Evolutionary conservation across 2,329 filamentous ascomycete species (phyloP).

Genomic region (Lithohypha guttulata): DNA sequence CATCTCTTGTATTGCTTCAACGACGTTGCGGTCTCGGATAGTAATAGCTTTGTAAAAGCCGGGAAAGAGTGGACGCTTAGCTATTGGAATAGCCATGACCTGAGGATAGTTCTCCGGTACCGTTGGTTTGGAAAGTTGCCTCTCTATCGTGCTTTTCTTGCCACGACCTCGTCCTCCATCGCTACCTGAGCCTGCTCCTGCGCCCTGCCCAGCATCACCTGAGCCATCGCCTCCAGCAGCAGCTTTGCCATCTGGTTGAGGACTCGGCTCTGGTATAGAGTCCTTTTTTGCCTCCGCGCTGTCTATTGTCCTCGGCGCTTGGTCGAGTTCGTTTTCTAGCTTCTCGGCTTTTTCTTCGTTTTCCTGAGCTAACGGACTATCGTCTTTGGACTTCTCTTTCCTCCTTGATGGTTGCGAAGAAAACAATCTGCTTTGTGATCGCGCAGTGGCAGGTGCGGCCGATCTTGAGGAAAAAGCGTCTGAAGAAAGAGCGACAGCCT

Average conservation of each 20-base stretch:
- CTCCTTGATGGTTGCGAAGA: conserved; percentile 37
- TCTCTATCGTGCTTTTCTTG: conserved; percentile 56
- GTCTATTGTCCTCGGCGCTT: conserved; percentile 28
- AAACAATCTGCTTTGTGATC: conserved; percentile 31
- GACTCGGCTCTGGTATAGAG: conserved; percentile 26
- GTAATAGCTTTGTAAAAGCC: conserved; percentile 99
- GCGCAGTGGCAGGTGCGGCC: not conserved
- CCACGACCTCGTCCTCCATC: conserved; percentile 57
- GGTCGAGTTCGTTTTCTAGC: conserved; percentile 31
- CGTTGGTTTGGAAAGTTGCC: conserved; percentile 71
- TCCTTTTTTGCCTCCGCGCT: conserved; percentile 34
- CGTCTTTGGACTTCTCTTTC: conserved; percentile 47
- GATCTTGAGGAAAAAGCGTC: conserved; percentile 6
- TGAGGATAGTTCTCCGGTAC: conserved; percentile 95
- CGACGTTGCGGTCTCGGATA: conserved; percentile 84
- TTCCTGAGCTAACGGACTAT: conserved; percentile 26
- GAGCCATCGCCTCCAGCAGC: conserved; percentile 30
- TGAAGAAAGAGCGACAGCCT: conserved; percentile 5
- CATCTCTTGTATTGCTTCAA: conserved; percentile 86
- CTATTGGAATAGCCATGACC: conserved; percentile 93
- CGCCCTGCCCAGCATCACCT: conserved; percentile 33
- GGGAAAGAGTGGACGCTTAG: conserved; percentile 84
- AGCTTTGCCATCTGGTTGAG: conserved; percentile 38
- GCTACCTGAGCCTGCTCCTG: conserved; percentile 31
- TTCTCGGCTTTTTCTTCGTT: conserved; percentile 36